Base-by-base conservation (phyloP, 1,284 basidiomycete genomes). In the Heterobasidion irregulare region DNA sequence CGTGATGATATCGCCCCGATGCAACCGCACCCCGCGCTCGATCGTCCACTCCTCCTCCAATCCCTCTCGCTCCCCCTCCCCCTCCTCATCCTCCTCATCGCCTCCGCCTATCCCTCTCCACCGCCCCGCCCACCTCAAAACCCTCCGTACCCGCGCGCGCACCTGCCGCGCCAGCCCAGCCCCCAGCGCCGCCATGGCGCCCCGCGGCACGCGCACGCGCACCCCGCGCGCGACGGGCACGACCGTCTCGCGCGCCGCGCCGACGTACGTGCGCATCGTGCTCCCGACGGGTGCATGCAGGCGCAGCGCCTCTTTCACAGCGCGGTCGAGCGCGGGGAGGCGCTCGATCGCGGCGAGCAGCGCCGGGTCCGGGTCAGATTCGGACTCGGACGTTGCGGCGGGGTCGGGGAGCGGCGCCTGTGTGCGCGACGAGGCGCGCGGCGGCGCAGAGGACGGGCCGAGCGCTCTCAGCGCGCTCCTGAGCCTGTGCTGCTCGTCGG, bases 241-340 rank as follows among this genome's bases (percentile, higher is more conserved):
- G 38, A 80, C 73, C 55, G 80, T 77, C 58, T 82, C 81, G n/a
- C 73, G 65, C 56, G 68, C 68, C 13, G 73, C 76, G 7, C 72
- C 65, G 46, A 45, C 46, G 47, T 62, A 62, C 15, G 81, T 75
- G 15, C 88, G 77, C 71, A 86, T 82, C 7, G 86, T 87, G 50
- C 71, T 74, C 6, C 82, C 77, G 6, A 88, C 82, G 0, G 88
- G 86, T 8, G 82, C 71, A 64, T 82, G 78, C 44, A 90, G 63
- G 38, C 89, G 73, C 34, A 92, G 73, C 0, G 74, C 71, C 70
- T 93, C 89, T 54, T 83, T 79, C 35, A 90, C 70, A 34, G 80
- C 77, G 6, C 75, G 74, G 58, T 87, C 82, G 38, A 87, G 71
- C 61, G 81, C 83, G 0, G 75, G 69, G 1, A 83, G 67, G 0